Percentiles rank a stretch among this genome's conserved stretches.
Evolutionary conservation across 2,329 filamentous ascomycete species (phyloP).

Genomic region (Neodidymelliopsis sp.): DNA sequence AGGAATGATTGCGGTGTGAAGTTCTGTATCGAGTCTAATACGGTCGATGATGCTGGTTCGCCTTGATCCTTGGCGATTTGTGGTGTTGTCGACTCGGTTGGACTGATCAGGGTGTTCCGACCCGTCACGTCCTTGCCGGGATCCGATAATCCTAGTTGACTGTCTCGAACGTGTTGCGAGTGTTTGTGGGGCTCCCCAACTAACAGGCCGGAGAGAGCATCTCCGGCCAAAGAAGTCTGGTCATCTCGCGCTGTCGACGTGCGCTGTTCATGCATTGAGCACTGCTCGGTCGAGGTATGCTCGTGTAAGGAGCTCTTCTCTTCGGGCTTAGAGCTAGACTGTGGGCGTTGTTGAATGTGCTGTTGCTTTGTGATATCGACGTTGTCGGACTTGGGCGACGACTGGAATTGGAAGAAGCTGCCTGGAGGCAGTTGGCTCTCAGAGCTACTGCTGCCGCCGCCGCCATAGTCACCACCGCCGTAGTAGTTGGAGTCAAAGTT

Average conservation of each 20-base stretch:
- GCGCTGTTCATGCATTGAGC: slow-evolving; percentile 21
- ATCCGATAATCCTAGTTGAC: neutral
- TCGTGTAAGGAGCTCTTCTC: slow-evolving; percentile 17
- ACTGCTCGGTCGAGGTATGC: slow-evolving; percentile 1
- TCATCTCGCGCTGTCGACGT: slow-evolving; percentile 30
- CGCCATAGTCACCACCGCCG: slow-evolving; percentile 22
- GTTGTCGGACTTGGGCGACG: slow-evolving; percentile 19
- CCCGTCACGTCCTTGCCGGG: slow-evolving; percentile 3
- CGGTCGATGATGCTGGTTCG: slow-evolving; percentile 2
- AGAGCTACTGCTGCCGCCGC: slow-evolving; percentile 20
- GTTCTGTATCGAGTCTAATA: slow-evolving; percentile 14
- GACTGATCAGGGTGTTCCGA: slow-evolving; percentile 15
- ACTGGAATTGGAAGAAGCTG: slow-evolving; percentile 45
- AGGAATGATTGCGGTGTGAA: slow-evolving; percentile 37
- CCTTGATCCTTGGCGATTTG: neutral
- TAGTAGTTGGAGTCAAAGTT: slow-evolving; percentile 27
- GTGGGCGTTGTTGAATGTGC: neutral
- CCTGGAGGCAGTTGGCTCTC: slow-evolving; percentile 17
- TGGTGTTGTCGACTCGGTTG: neutral
- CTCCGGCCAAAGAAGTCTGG: slow-evolving; percentile 41
- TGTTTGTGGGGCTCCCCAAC: slow-evolving; percentile 11
- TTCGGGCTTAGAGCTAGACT: slow-evolving; percentile 13
- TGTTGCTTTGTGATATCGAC: slow-evolving; percentile 7
- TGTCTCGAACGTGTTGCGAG: slow-evolving; percentile 16
- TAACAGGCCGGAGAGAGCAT: slow-evolving; percentile 40